Percentiles rank a stretch among this genome's conserved stretches.
These are phyloP conservation scores for Claviceps capensis DNA, from an alignment of 2,329 filamentous ascomycete genomes.

Conservation along the genomic window DNA sequence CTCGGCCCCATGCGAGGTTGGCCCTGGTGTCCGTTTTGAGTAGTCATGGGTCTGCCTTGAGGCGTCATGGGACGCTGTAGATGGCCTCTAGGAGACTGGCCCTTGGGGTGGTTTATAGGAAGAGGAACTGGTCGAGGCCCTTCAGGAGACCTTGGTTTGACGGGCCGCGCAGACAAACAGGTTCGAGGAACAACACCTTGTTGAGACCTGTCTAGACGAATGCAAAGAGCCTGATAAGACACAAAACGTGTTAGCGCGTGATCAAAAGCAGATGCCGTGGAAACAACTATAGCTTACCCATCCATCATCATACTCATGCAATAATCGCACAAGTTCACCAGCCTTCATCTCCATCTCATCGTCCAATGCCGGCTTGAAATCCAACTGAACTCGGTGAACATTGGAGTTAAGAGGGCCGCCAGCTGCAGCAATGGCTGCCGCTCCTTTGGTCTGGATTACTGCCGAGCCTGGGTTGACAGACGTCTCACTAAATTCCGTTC, in stretches of 20 bases:
- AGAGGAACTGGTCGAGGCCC: conserved; percentile 38
- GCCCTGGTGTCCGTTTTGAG: neutral
- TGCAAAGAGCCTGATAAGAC: conserved; percentile 58
- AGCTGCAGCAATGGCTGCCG: conserved; percentile 47
- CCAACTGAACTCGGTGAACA: conserved; percentile 86
- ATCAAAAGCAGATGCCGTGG: conserved; percentile 9
- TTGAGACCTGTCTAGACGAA: conserved; percentile 74
- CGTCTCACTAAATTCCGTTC: conserved; percentile 48
- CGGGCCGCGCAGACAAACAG: conserved; percentile 80
- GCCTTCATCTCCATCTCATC: conserved; percentile 75
- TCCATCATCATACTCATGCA: conserved; percentile 96
- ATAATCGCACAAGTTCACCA: conserved; percentile 73
- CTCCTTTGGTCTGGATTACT: conserved; percentile 25
- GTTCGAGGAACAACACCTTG: conserved; percentile 91
- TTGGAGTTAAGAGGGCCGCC: conserved; percentile 45
- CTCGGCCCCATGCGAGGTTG: conserved; percentile 3
- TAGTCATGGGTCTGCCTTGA: conserved; percentile 9
- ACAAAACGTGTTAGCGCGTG: neutral
- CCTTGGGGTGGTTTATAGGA: conserved; percentile 29
- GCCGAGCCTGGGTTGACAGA: conserved; percentile 35
- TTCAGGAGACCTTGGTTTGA: conserved; percentile 61
- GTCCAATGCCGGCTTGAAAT: conserved; percentile 84
- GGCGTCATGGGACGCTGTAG: conserved; percentile 22
- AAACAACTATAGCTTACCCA: conserved; percentile 53
- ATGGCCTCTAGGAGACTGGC: conserved; percentile 11